Conservation (phyloP, 805 yeast genomes). For the Wickerhamiella siamensis region DNA sequence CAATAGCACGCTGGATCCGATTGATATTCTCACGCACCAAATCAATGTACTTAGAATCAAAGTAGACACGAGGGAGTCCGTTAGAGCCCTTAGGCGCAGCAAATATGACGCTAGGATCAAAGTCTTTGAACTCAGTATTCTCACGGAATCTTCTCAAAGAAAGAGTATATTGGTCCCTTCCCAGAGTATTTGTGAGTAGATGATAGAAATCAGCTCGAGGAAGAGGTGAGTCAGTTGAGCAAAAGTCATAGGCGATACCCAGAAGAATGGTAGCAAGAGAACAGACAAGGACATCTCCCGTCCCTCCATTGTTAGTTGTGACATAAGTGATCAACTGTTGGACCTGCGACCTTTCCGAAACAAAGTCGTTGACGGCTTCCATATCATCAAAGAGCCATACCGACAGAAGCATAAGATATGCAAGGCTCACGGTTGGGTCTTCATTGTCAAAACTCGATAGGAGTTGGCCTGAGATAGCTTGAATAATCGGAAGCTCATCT, state of each 20-base stretch:
- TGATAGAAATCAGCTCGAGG: slow-evolving; percentile 44
- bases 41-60: slow-evolving; percentile 47
- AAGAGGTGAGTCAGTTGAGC: slow-evolving; percentile 40
- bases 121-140: slow-evolving; percentile 38
- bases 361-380: slow-evolving; percentile 58
- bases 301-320: slow-evolving; percentile 31
- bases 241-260: slow-evolving; percentile 71
- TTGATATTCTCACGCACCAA: slow-evolving; percentile 55
- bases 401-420: slow-evolving; percentile 60
- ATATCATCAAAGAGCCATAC: slow-evolving; percentile 69
- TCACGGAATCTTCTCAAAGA: slow-evolving; percentile 63
- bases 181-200: slow-evolving; percentile 55
- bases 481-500: slow-evolving; percentile 55
- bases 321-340: slow-evolving; percentile 56
- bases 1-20: slow-evolving; percentile 56
- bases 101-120: slow-evolving; percentile 27
- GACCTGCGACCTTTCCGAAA: slow-evolving; percentile 50
- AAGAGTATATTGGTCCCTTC: slow-evolving; percentile 63
- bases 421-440: slow-evolving; percentile 59
- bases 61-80: slow-evolving; percentile 76
- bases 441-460: slow-evolving; percentile 43
- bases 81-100: slow-evolving; percentile 53
- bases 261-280: slow-evolving; percentile 59
- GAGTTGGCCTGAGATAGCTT: slow-evolving; percentile 62
- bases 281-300: slow-evolving; percentile 43